Percentiles rank a stretch among this genome's conserved stretches.
These are phyloP conservation scores for Cenchrus purpureus DNA, from an alignment of 176 grass and related monocot genomes.

Conservation along the genomic window DNA sequence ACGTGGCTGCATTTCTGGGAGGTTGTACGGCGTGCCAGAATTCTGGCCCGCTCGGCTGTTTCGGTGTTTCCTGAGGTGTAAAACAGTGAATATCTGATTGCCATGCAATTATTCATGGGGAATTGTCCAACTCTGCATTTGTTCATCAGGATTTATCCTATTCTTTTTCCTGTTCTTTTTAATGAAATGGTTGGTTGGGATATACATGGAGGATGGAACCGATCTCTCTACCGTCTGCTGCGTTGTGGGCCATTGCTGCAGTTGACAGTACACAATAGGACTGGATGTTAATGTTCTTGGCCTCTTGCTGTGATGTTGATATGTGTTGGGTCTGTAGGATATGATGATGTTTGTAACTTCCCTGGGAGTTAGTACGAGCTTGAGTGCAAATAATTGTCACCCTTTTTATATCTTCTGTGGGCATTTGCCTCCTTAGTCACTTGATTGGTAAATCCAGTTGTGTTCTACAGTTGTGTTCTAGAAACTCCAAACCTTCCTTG, in stretches of 20 bases:
- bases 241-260: constrained; percentile 10
- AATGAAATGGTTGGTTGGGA: neutral
- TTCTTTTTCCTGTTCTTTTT: neutral
- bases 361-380: neutral
- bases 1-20: neutral
- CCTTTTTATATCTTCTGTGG: neutral
- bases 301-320: neutral
- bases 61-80: constrained; percentile 17
- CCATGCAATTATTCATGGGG: neutral
- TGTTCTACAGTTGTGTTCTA: neutral
- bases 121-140: neutral
- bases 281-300: neutral
- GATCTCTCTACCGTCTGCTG: neutral
- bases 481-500: constrained; percentile 12
- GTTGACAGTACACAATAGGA: neutral
- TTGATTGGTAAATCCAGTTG: constrained; percentile 10
- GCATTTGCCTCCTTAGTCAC: constrained; percentile 7
- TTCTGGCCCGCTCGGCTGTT: neutral
- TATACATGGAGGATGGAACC: neutral
- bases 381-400: neutral
- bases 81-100: neutral
- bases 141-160: neutral
- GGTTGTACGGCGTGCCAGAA: neutral
- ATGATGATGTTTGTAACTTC: neutral
- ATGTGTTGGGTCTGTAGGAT: neutral